Evolutionary conservation across 225 moss, liverwort and hornwort species (phyloP).

Genomic region (Pleurozium schreberi): DNA sequence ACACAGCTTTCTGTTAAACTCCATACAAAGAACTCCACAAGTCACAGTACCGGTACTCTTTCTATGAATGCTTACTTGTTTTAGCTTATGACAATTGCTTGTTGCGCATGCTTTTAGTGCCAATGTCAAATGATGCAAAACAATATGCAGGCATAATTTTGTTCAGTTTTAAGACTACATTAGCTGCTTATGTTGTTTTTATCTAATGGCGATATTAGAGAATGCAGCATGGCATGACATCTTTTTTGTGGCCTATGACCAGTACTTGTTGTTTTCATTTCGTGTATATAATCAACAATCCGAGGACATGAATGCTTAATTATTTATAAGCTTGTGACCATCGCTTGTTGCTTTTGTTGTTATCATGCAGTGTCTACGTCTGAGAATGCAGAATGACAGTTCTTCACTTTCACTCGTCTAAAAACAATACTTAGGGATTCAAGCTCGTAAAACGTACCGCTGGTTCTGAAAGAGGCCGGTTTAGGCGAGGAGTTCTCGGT

Average conservation of each 20-base stretch:
- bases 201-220: not conserved
- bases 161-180: not conserved
- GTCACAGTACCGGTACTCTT: not conserved
- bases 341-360: not conserved
- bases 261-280: not conserved
- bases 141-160: not conserved
- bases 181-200: not conserved
- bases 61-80: not conserved
- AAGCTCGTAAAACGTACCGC: constrained; percentile 2
- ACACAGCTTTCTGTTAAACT: constrained; percentile 68
- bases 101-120: not conserved
- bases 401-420: not conserved
- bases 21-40: not conserved
- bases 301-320: not conserved
- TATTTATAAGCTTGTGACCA: not conserved
- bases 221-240: not conserved
- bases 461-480: constrained; percentile 32
- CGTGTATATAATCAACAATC: not conserved
- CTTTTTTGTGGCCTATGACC: not conserved
- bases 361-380: not conserved
- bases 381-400: not conserved
- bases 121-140: not conserved
- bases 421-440: not conserved
- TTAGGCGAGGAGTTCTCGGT: not conserved
- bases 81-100: not conserved